Evolutionary conservation across 2,329 filamentous ascomycete species (phyloP), one percentile per base, ranked within the genome.

Genomic region (Microcyclosporella mali): DNA sequence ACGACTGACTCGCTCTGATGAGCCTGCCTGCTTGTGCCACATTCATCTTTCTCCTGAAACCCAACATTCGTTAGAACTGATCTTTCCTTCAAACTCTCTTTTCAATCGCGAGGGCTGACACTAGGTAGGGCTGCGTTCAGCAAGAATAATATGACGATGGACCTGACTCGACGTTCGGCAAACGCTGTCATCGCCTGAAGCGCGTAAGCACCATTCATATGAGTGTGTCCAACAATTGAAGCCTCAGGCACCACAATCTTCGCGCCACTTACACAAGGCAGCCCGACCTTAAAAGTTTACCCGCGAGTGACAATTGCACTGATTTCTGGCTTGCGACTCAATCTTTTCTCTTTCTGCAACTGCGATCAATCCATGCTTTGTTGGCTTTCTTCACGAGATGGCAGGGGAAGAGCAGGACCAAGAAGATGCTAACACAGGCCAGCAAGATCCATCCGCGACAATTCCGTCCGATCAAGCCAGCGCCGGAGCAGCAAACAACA

Each of bases 401-500:
- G 25, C 27, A 3, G 25, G 33, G 6, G 37, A 32, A 30, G 14
- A 15, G 10, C 10, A 29, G 15, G 12, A 33, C 16, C 40, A 25
- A 15, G 33, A n/a, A 15, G 31, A 27, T 35, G 39, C 31, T 32
- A 32, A 41, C 21, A 10, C 19, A 15, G 21, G 21, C 6, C n/a
- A 32, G 17, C 32, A 32, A 31, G 25, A 15, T 18, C 27, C 40
- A 17, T 12, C 40, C 14, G 18, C 21, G 11, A 16, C 21, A 29
- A 9, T 9, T 25, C 9, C 21, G 21, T 25, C 21, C 9, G 40
- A 42, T 16, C 40, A 42, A 32, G 31, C 40, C 8, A 30, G 18
- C 19, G 32, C 32, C n/a, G 40, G 40, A 25, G 32, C 32, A n/a
- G n/a, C 40, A 29, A 35, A 36, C 29, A 15, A 12, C 14, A 27